Evolutionary conservation across 208 protist genomes (phyloP).

Genomic region (Leishmania aethiopica): DNA sequence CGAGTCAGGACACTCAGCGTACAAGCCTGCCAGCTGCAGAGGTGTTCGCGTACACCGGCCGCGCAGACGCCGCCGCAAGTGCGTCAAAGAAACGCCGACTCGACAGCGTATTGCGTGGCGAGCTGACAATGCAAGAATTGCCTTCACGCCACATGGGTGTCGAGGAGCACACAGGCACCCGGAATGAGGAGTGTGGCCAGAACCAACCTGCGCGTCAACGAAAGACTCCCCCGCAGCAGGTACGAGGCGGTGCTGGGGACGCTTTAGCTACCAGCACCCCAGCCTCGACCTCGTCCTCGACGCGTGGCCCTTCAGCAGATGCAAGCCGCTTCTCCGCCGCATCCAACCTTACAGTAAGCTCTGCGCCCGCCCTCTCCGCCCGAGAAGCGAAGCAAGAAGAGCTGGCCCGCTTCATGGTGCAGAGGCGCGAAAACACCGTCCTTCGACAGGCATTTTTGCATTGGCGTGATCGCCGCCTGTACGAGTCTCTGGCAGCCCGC

Average conservation of each 20-base stretch:
- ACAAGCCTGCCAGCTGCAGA: not conserved
- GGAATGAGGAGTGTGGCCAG: not conserved
- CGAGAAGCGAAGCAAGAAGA: not conserved
- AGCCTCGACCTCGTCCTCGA: not conserved
- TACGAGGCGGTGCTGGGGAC: not conserved
- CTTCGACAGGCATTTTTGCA: slow-evolving; percentile 15
- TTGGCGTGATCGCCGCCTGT: slow-evolving; percentile 49
- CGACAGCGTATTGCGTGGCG: slow-evolving; percentile 7
- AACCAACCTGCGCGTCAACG: not conserved
- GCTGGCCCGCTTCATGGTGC: not conserved
- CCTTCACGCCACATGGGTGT: not conserved
- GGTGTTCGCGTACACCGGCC: not conserved
- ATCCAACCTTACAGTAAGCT: not conserved
- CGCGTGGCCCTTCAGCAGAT: not conserved
- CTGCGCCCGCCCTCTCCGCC: not conserved
- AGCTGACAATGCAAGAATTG: not conserved
- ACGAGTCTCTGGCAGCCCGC: slow-evolving; percentile 30
- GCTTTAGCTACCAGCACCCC: not conserved
- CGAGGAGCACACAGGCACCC: not conserved
- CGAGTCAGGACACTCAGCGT: not conserved
- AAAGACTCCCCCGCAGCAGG: not conserved
- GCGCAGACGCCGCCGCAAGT: not conserved
- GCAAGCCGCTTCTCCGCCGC: not conserved
- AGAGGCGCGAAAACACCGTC: not conserved
- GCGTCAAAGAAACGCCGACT: not conserved